phyloP scores from a whole-genome alignment of 345 rosid species.

The Cochlearia excelsa region DNA sequence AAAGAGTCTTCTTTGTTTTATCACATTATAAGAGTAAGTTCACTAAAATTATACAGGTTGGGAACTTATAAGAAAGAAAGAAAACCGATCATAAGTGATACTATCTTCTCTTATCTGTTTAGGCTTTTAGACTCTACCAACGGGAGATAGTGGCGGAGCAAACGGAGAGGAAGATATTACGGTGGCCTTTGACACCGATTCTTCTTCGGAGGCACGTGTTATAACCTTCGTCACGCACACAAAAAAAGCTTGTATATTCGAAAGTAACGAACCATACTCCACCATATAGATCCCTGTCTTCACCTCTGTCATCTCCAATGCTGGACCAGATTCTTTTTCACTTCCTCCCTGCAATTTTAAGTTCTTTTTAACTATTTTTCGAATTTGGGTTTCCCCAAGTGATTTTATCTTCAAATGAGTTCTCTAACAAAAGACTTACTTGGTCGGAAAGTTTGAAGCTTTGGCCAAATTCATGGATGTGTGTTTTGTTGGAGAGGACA shows the following conservation, averaged over 20 bases:
- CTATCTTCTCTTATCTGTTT: neutral
- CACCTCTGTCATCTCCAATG: slow-evolving; percentile 52
- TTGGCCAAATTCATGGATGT: slow-evolving; percentile 30
- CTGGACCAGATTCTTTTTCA: slow-evolving; percentile 30
- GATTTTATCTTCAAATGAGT: too few species aligned
- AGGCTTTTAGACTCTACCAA: slow-evolving; percentile 60
- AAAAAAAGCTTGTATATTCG: slow-evolving; percentile 77
- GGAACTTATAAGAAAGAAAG: neutral
- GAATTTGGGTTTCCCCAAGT: neutral
- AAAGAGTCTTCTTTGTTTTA: too few species aligned
- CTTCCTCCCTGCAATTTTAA: slow-evolving; percentile 25
- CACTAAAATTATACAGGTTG: neutral
- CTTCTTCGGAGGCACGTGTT: slow-evolving; percentile 33
- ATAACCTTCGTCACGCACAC: slow-evolving; percentile 50
- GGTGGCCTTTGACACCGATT: slow-evolving; percentile 31
- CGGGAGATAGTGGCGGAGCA: slow-evolving; percentile 74
- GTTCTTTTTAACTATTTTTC: neutral
- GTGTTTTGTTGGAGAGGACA: slow-evolving; percentile 44
- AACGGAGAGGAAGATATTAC: slow-evolving; percentile 42
- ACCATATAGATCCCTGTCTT: slow-evolving; percentile 59
- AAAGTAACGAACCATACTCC: slow-evolving; percentile 56
- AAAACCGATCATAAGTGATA: neutral
- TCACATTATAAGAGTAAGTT: too few species aligned
- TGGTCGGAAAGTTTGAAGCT: slow-evolving; percentile 54
- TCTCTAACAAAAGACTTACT: slow-evolving; percentile 36